Base-by-base conservation (phyloP, 805 yeast genomes). In the Ogataea methylovora region DNA sequence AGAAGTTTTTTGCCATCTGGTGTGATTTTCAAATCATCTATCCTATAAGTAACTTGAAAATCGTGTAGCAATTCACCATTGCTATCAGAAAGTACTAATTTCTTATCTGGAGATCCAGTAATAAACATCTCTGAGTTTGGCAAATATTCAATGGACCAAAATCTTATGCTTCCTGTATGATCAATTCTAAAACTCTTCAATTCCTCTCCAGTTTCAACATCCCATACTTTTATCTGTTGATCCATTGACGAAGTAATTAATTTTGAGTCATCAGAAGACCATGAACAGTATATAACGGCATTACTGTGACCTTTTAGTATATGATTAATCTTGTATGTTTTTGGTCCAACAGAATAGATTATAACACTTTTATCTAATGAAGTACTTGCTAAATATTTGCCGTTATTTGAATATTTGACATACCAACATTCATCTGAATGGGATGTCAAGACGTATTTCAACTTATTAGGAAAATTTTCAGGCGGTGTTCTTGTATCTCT, bases 341-440 rank as follows among this genome's bases (percentile, higher is more conserved):
- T 62, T n/a, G n/a, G n/a, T 4, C 59, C 50, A 2, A 79, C 81
- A 51, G 79, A 81, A 60, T 84, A 86, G 10, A 87, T 64, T 22
- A 75, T 58, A 24, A 84, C 65, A 17, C 68, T 63, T 6, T 75
- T 68, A 51, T 85, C 94, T 12, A 75, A 69, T 7, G 92, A 76
- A 0, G 88, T 82, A 1, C 88, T 73, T n/a, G 85, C 94, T 26
- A 88, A 60, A 42, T 64, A 76, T 41, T 67, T 69, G 3, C 96
- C 96, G 57, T 73, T 70, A 30, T 86, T 83, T 5, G 92, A 80
- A 50, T 84, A 87, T 37, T 73, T 72, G 11, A 82, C 67, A 50
- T 67, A 81, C 97, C 97, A 88, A 10, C 85, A 90, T 53, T 88
- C 95, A 49, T 79, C 76, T 1, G 60, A 54, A 48, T 84, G 92